A percentile compares a stretch with the other conserved stretches of the same genome.
These are phyloP conservation scores for Penicillium flavigenum DNA, from an alignment of 495 filamentous ascomycete species.

Conservation along the genomic window DNA sequence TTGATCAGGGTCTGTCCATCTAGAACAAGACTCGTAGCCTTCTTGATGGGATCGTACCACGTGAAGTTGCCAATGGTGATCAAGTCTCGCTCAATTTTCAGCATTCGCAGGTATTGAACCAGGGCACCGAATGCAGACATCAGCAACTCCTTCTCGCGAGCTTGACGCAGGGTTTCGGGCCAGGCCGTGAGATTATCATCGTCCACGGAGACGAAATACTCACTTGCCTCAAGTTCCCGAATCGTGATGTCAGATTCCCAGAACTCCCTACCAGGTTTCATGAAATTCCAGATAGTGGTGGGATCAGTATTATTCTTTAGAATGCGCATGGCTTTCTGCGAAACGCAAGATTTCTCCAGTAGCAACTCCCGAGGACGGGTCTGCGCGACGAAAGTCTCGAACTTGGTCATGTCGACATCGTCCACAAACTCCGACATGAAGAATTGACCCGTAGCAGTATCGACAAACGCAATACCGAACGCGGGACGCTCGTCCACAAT, in stretches of 20 bases:
- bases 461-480: conserved; percentile 92
- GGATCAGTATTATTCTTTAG: conserved; percentile 93
- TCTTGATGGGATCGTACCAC: conserved; percentile 91
- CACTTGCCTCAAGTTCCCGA: conserved; percentile 76
- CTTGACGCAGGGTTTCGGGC: conserved; percentile 73
- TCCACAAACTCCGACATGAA: conserved; percentile 88
- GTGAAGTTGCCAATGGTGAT: conserved; percentile 88
- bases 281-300: conserved; percentile 91
- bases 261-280: conserved; percentile 88
- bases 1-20: conserved; percentile 98
- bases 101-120: conserved; percentile 77
- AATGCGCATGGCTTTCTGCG: conserved; percentile 83
- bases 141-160: conserved; percentile 73
- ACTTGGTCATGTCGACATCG: conserved; percentile 92
- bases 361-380: conserved; percentile 86
- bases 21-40: conserved; percentile 86
- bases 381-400: conserved; percentile 96
- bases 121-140: conserved; percentile 95
- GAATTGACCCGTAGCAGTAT: conserved; percentile 95
- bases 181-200: conserved; percentile 67
- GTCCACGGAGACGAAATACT: conserved; percentile 71
- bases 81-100: conserved; percentile 87
- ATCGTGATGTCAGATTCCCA: conserved; percentile 81
- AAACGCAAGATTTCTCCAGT: conserved; percentile 83
- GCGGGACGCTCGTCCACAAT: conserved; percentile 71